A percentile compares a stretch with the other conserved stretches of the same genome.
phyloP scores from a whole-genome alignment of 2,329 filamentous ascomycete genomes.

The Pseudocercospora eumusae region DNA sequence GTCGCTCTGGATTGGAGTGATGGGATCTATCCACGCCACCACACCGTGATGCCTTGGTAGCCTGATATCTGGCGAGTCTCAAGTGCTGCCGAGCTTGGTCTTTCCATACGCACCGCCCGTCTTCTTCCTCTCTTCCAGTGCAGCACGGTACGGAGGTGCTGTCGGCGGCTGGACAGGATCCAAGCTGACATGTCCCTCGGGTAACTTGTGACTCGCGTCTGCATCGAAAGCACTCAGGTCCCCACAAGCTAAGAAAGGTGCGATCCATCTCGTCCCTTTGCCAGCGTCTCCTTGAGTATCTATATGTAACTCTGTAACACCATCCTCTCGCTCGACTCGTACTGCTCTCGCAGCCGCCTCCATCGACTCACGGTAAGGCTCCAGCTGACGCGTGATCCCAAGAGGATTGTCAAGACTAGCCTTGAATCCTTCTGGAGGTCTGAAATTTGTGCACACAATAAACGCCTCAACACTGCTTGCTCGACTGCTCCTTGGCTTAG shows the following conservation, averaged over 20 bases:
- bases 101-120: slow-evolving; percentile 77
- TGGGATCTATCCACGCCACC: too few species aligned
- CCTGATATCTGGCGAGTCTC: neutral
- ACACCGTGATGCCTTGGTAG: neutral
- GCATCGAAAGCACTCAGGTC: slow-evolving; percentile 94
- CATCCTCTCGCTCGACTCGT: slow-evolving; percentile 47
- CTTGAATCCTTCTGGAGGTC: slow-evolving; percentile 72
- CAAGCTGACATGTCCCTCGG: slow-evolving; percentile 80
- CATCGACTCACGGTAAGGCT: slow-evolving; percentile 7
- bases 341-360: slow-evolving; percentile 30
- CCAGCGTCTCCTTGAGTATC: slow-evolving; percentile 45
- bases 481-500: slow-evolving; percentile 91
- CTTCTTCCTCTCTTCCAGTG: slow-evolving; percentile 77
- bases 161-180: slow-evolving; percentile 95
- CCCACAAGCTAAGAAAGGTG: slow-evolving; percentile 94
- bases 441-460: slow-evolving; percentile 89
- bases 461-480: slow-evolving; percentile 97
- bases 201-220: slow-evolving; percentile 88
- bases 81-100: slow-evolving; percentile 51
- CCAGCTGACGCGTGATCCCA: slow-evolving; percentile 51
- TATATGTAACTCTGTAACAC: slow-evolving; percentile 50
- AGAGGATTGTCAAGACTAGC: slow-evolving; percentile 75
- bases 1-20: too few species aligned
- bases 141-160: slow-evolving; percentile 89
- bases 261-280: slow-evolving; percentile 72